Conservation (phyloP, 495 filamentous ascomycete species). For the Aspergillus avenaceus region DNA sequence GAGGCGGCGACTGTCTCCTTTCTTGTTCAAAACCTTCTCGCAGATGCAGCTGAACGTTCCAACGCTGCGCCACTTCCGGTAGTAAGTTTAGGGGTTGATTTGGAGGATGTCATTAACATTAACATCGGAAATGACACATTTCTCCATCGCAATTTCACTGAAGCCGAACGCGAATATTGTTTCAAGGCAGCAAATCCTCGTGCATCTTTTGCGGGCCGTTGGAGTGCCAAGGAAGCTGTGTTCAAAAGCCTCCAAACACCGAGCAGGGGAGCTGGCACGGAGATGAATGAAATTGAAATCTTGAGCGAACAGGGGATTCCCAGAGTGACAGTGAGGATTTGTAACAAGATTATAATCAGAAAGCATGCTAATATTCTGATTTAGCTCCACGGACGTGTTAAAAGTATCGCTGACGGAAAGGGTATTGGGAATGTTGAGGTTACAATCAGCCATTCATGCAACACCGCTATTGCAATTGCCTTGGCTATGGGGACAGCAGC, state of each 20-base stretch:
- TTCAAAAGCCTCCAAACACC: conserved; percentile 78
- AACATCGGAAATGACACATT: conserved; percentile 91
- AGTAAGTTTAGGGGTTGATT: conserved; percentile 82
- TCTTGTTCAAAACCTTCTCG: conserved; percentile 9
- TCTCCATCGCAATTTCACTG: conserved; percentile 89
- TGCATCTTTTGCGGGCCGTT: conserved; percentile 85
- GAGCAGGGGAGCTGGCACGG: conserved; percentile 73
- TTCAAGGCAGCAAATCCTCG: conserved; percentile 68
- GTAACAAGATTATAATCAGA: neutral
- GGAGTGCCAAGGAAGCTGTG: conserved; percentile 96
- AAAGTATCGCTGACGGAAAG: conserved; percentile 10
- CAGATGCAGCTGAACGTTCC: neutral
- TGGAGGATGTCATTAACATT: conserved; percentile 77
- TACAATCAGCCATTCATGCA: conserved; percentile 16
- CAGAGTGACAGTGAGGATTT: conserved; percentile 10
- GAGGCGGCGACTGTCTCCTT: neutral
- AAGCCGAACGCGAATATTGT: conserved; percentile 79
- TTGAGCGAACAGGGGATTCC: conserved; percentile 44
- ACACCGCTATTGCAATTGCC: conserved; percentile 16
- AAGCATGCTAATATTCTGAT: neutral
- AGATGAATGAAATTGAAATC: conserved; percentile 93
- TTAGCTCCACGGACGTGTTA: conserved; percentile 16
- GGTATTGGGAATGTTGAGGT: conserved; percentile 13
- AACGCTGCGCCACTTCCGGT: neutral
- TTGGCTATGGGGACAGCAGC: conserved; percentile 1